Evolutionary conservation across 345 rosid species (phyloP).

Genomic region (Triadica sebifera): DNA sequence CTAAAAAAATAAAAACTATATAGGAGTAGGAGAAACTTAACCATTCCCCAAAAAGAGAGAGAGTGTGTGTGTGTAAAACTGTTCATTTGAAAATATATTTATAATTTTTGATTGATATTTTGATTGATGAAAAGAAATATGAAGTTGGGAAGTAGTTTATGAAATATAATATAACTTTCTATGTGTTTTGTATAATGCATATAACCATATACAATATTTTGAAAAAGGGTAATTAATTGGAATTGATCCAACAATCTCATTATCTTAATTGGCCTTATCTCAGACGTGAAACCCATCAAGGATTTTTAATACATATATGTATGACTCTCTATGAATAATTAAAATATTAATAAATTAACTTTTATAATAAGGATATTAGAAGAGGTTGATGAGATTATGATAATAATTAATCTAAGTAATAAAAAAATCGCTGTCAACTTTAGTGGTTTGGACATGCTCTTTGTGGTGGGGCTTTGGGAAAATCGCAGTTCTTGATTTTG

Average conservation of each 20-base stretch:
- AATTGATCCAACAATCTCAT: conserved; percentile 7
- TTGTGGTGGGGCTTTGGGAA: conserved; percentile 26
- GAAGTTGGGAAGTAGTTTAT: too few relatives aligned
- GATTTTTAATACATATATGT: too few relatives aligned
- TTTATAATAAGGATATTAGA: background rate
- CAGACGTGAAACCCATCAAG: background rate
- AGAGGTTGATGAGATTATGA: background rate
- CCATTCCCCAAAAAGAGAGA: too few relatives aligned
- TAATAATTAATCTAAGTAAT: background rate
- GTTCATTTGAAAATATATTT: background rate
- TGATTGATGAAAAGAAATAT: background rate
- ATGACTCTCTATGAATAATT: too few relatives aligned
- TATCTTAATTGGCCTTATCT: conserved; percentile 2
- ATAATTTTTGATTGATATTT: background rate
- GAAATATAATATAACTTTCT: background rate
- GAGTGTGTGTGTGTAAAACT: too few relatives aligned
- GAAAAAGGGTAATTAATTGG: background rate
- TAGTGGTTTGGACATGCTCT: conserved; percentile 6
- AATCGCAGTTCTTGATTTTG: conserved; percentile 17
- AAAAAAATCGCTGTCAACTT: conserved; percentile 3
- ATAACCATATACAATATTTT: background rate
- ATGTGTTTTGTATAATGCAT: background rate
- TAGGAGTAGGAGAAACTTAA: too few relatives aligned
- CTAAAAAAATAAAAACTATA: too few relatives aligned
- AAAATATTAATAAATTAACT: background rate